Evolutionary conservation across 257 asterid species (phyloP).

Genomic region (Asclepias syriaca): DNA sequence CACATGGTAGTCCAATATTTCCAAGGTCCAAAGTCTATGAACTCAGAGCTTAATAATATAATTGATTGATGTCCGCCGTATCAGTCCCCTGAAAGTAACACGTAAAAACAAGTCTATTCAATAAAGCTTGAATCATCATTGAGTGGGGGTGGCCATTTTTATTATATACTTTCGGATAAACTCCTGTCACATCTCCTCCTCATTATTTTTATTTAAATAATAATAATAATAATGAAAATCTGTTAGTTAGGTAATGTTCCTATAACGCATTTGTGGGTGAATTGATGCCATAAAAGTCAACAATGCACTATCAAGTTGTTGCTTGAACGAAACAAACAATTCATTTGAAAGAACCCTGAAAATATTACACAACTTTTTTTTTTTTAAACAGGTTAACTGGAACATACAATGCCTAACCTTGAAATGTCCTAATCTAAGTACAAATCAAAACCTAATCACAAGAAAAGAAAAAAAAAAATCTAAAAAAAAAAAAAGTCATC

Average conservation of each 20-base stretch:
- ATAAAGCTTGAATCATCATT: not conserved
- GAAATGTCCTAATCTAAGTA: constrained; percentile 43
- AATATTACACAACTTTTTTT: constrained; percentile 30
- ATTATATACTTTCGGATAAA: not conserved
- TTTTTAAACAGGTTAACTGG: constrained; percentile 30
- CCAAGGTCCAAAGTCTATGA: constrained; percentile 1
- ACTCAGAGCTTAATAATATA: not conserved
- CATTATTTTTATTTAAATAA: no score
- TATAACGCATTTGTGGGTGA: not conserved
- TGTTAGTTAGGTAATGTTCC: constrained; percentile 7
- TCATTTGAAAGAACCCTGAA: constrained; percentile 42
- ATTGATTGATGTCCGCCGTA: not conserved
- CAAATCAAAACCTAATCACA: constrained; percentile 41
- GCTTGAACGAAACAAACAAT: constrained; percentile 39
- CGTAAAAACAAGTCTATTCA: not conserved
- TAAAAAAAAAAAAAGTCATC: not conserved
- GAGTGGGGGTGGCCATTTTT: not conserved
- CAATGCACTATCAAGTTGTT: constrained; percentile 13
- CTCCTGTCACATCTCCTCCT: not conserved
- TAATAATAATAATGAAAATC: not conserved
- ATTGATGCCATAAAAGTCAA: not conserved
- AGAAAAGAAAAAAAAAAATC: constrained; percentile 5
- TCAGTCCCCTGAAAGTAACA: not conserved
- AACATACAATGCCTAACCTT: constrained; percentile 39
- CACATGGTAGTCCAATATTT: not conserved